phyloP scores from a whole-genome alignment of 495 filamentous ascomycete species.

The Ramalina intermedia region DNA sequence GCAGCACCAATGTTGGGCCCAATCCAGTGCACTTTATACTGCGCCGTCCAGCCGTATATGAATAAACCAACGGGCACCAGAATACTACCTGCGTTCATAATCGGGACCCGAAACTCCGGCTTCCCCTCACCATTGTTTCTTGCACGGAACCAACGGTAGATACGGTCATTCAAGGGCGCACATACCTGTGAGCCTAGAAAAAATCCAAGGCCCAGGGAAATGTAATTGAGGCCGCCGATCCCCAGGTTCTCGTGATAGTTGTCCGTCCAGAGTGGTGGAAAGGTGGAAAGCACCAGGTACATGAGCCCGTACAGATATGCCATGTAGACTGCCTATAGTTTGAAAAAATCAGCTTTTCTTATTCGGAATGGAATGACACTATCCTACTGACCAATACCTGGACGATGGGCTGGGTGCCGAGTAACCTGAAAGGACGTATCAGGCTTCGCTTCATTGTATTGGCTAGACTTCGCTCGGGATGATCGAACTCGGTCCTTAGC shows the following conservation, averaged over 20 bases:
- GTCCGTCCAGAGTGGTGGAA: conserved; percentile 45
- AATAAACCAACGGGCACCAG: conserved; percentile 51
- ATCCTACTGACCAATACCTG: conserved; percentile 26
- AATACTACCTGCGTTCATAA: conserved; percentile 43
- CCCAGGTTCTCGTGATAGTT: conserved; percentile 47
- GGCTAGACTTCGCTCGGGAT: conserved; percentile 28
- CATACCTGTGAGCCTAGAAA: conserved; percentile 48
- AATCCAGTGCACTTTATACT: conserved; percentile 53
- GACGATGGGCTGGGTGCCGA: conserved; percentile 45
- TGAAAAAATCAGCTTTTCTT: too few relatives aligned
- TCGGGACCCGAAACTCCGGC: conserved; percentile 56
- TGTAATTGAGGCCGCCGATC: conserved; percentile 54
- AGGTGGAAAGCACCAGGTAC: conserved; percentile 59
- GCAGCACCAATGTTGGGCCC: conserved; percentile 53
- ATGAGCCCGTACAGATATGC: conserved; percentile 58
- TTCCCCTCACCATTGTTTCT: conserved; percentile 39
- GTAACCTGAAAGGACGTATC: conserved; percentile 41
- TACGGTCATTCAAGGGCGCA: conserved; percentile 47
- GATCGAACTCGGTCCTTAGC: conserved; percentile 51
- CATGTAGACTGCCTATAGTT: conserved; percentile 36
- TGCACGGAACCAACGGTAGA: conserved; percentile 48
- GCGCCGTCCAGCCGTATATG: conserved; percentile 58
- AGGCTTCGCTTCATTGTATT: conserved; percentile 30
- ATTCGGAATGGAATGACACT: too few relatives aligned
- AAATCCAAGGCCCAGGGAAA: conserved; percentile 58